These are phyloP conservation scores for Hansenula lynferdii DNA, from an alignment of 1,139 yeast genomes.

Conservation along the genomic window DNA sequence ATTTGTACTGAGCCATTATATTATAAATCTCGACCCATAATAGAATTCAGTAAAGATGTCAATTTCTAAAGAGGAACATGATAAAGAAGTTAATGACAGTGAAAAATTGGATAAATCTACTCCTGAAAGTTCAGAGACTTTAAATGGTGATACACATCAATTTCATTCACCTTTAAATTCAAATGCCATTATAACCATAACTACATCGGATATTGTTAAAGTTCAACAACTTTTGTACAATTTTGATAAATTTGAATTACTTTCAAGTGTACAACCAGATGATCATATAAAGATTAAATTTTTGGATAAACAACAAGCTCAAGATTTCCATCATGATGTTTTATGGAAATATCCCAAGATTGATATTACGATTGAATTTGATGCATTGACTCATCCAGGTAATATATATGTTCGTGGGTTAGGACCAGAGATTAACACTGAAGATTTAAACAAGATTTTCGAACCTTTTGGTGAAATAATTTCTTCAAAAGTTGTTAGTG, in stretches of 20 bases:
- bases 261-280: background rate
- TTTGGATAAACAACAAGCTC: constrained; percentile 17
- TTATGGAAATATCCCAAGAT: background rate
- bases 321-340: constrained; percentile 6
- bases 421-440: constrained; percentile 33
- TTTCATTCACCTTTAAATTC: constrained; percentile 20
- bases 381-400: constrained; percentile 61
- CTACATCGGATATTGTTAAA: background rate
- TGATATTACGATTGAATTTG: constrained; percentile 24
- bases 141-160: constrained; percentile 12
- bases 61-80: no score
- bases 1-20: no score
- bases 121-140: no score
- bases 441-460: constrained; percentile 34
- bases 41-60: no score
- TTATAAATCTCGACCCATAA: no score
- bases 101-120: background rate
- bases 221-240: constrained; percentile 4
- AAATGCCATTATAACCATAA: constrained; percentile 17
- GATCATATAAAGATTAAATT: constrained; percentile 15
- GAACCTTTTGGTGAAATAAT: constrained; percentile 37
- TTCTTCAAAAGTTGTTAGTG: constrained; percentile 39
- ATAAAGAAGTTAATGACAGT: background rate
- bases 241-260: constrained; percentile 3
- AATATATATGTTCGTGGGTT: constrained; percentile 54